A percentile compares a stretch with the other conserved stretches of the same genome.
phyloP scores from a whole-genome alignment of 352 stramenopile species.

The Phytophthora nicotianae region DNA sequence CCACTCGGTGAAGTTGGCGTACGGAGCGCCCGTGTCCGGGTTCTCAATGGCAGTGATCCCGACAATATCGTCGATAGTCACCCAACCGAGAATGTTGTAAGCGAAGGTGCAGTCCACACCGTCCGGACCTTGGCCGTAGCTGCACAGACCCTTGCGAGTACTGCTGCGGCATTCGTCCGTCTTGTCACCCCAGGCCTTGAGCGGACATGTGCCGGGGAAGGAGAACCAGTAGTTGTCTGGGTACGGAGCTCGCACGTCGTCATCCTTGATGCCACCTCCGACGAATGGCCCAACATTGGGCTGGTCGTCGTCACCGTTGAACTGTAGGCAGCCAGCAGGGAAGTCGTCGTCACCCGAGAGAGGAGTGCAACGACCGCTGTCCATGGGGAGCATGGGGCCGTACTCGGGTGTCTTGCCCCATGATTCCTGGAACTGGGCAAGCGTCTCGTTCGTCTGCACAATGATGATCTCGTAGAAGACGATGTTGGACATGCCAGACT shows the following conservation, averaged over 20 bases:
- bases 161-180: slow-evolving; percentile 51
- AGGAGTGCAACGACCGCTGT: slow-evolving; percentile 66
- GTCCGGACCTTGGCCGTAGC: slow-evolving; percentile 57
- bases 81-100: slow-evolving; percentile 81
- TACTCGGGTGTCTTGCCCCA: slow-evolving; percentile 68
- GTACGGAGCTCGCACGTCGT: slow-evolving; percentile 58
- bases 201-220: slow-evolving; percentile 63
- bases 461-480: slow-evolving; percentile 83
- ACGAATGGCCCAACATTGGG: slow-evolving; percentile 75
- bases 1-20: slow-evolving; percentile 73
- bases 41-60: slow-evolving; percentile 74
- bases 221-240: slow-evolving; percentile 73
- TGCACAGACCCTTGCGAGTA: slow-evolving; percentile 67
- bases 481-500: slow-evolving; percentile 63
- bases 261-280: slow-evolving; percentile 54
- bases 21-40: slow-evolving; percentile 45
- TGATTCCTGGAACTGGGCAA: slow-evolving; percentile 62
- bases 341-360: slow-evolving; percentile 41
- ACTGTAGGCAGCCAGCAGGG: slow-evolving; percentile 60
- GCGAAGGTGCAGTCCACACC: slow-evolving; percentile 77
- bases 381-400: slow-evolving; percentile 70
- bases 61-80: slow-evolving; percentile 80
- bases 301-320: slow-evolving; percentile 66
- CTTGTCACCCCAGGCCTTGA: slow-evolving; percentile 61
- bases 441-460: slow-evolving; percentile 61